These are phyloP conservation scores for Lodderomyces elongisporus DNA, from an alignment of 1,139 yeast genomes.

Conservation along the genomic window DNA sequence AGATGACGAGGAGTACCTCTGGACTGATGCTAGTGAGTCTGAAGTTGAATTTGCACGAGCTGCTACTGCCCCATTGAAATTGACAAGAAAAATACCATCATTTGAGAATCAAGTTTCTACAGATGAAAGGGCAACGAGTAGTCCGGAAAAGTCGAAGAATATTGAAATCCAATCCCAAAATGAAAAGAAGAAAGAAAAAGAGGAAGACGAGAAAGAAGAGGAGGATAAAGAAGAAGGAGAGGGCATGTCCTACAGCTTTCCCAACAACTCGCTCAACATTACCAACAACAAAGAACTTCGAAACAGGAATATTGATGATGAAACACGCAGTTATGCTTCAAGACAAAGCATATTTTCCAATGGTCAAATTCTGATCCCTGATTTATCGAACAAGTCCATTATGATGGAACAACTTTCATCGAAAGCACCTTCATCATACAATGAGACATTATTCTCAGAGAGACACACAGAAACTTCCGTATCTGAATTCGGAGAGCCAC, in stretches of 20 bases:
- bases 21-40: conserved; percentile 8
- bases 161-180: too few relatives aligned
- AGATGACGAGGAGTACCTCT: conserved; percentile 6
- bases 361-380: conserved; percentile 45
- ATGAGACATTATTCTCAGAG: conserved; percentile 31
- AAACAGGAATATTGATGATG: conserved; percentile 4
- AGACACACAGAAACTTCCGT: conserved; percentile 18
- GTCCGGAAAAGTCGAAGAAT: too few relatives aligned
- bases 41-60: conserved; percentile 4
- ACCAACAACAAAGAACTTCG: conserved; percentile 22
- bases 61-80: conserved; percentile 12
- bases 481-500: conserved; percentile 12
- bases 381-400: conserved; percentile 23
- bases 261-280: conserved; percentile 29
- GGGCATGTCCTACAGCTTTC: conserved; percentile 29
- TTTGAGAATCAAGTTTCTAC: too few relatives aligned
- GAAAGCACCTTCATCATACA: conserved; percentile 19
- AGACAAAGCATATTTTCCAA: conserved; percentile 24
- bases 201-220: neutral
- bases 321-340: conserved; percentile 15
- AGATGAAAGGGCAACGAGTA: too few relatives aligned
- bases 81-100: conserved; percentile 4
- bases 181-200: neutral
- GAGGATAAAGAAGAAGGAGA: neutral
- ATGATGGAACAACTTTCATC: conserved; percentile 20